phyloP scores from a whole-genome alignment of 2,329 filamentous ascomycete species.

The Stagonosporopsis tanaceti region DNA sequence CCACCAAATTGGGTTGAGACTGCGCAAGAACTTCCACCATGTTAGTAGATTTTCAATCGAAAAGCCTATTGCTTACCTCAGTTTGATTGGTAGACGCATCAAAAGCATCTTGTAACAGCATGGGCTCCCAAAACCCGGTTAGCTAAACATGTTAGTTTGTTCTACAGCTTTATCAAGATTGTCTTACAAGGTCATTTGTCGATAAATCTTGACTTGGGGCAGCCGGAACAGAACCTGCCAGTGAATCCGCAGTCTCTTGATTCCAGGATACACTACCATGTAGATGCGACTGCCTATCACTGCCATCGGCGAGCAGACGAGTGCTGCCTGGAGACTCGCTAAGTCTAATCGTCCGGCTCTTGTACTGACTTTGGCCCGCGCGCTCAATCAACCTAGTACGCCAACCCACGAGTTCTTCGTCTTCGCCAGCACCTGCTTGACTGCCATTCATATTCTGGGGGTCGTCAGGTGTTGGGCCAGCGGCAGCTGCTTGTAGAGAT shows the following conservation, averaged over 20 bases:
- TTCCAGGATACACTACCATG: neutral
- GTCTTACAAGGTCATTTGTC: slow-evolving; percentile 1
- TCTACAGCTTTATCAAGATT: neutral
- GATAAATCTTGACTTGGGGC: neutral
- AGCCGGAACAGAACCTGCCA: neutral
- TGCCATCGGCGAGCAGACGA: neutral
- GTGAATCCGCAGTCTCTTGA: neutral
- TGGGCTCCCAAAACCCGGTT: slow-evolving; percentile 7
- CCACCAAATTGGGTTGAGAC: slow-evolving; percentile 2
- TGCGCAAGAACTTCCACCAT: neutral
- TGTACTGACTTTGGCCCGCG: slow-evolving; percentile 2
- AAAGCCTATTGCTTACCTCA: neutral
- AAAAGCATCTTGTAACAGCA: slow-evolving; percentile 9
- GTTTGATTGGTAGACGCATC: neutral
- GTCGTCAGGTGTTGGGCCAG: neutral
- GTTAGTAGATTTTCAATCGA: neutral
- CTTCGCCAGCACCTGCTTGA: slow-evolving; percentile 2
- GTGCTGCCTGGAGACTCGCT: slow-evolving; percentile 1
- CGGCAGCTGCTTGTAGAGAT: slow-evolving; percentile 1
- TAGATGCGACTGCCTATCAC: neutral
- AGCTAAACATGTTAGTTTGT: slow-evolving; percentile 3
- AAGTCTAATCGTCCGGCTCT: neutral
- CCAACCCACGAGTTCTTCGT: slow-evolving; percentile 9
- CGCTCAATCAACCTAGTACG: slow-evolving; percentile 10
- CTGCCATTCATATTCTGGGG: neutral